phyloP scores from a whole-genome alignment of 345 rosid genomes.

The Brassica carinata region DNA sequence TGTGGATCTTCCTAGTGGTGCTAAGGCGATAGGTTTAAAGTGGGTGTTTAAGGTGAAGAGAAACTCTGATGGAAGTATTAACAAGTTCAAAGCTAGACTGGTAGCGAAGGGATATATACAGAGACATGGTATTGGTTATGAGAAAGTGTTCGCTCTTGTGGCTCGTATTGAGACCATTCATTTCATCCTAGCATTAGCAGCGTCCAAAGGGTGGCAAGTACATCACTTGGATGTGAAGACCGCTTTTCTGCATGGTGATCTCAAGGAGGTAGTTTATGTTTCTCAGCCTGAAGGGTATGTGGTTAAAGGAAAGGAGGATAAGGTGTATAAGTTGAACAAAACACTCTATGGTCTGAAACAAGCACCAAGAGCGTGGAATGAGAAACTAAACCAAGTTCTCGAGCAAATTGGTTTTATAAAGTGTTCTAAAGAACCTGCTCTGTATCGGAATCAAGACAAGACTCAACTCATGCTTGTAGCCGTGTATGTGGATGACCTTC shows the following conservation, averaged over 20 bases:
- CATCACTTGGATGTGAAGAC: neutral
- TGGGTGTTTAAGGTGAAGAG: neutral
- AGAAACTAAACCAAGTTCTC: neutral
- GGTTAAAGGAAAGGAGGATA: neutral
- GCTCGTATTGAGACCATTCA: neutral
- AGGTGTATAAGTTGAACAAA: neutral
- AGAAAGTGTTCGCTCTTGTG: neutral
- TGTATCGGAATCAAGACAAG: neutral
- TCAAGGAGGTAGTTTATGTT: neutral
- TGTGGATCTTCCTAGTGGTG: neutral
- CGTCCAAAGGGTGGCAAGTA: neutral
- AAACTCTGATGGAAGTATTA: neutral
- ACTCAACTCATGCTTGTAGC: neutral
- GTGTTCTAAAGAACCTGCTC: neutral
- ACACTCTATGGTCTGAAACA: neutral
- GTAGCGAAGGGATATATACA: neutral
- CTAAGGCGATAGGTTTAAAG: neutral
- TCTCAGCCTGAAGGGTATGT: neutral
- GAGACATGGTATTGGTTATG: neutral
- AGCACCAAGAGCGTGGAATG: neutral
- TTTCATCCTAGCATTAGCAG: neutral
- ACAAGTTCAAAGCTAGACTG: neutral
- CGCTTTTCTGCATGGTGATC: neutral
- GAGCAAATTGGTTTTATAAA: neutral
- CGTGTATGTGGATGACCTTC: neutral